Base-by-base conservation (phyloP, 2,329 filamentous ascomycete species). In the Penicillium sp. region DNA sequence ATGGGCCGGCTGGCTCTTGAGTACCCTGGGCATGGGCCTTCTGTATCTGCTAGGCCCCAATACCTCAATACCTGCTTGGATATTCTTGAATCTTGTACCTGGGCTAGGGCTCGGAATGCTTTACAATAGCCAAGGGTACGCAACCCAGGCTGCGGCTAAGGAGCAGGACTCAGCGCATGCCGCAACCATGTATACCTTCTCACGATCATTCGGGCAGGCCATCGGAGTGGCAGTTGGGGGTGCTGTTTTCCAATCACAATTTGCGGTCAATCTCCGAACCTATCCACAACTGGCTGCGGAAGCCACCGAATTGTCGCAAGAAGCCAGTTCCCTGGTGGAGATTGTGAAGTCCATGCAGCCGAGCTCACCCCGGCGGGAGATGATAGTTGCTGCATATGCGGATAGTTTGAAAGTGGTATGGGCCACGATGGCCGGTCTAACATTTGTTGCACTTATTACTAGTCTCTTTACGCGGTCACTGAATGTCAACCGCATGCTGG, bases 161-260 rank as follows among this genome's bases (percentile, higher is more conserved):
- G 51, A 39, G 8, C 40, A 58, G 28, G 48, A 51, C 29, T 39
- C 51, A 4, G 51, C 51, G 13, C 45, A 52, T 23, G 55, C 55
- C 10, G 55, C 48, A 16, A 48, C 55, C 9, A 54, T 55, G 9
- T 58, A 54, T 13, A 54, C 52, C 3, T 58, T 58, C n/a, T 52
- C 48, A 31, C 51, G 52, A 1, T 48, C 51, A 0, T 51, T 57
- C 24, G 55, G 55, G 11, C 52, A 57, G 21, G 45, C 40, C n/a
- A 50, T 57, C 26, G 55, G 55, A 9, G 55, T 57, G 2, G 55
- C 52, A 1, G 44, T 57, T 21, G 55, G 55, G 2, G 47, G 52
- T 11, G 52, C 48, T 13, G 51, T 47, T 11, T 51, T 55, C 18
- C 47, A 55, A 29, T 45, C 46, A 1, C 46, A 49, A 11, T 49